Evolutionary conservation across 306 rosid species (phyloP).

Genomic region (Vicia faba): DNA sequence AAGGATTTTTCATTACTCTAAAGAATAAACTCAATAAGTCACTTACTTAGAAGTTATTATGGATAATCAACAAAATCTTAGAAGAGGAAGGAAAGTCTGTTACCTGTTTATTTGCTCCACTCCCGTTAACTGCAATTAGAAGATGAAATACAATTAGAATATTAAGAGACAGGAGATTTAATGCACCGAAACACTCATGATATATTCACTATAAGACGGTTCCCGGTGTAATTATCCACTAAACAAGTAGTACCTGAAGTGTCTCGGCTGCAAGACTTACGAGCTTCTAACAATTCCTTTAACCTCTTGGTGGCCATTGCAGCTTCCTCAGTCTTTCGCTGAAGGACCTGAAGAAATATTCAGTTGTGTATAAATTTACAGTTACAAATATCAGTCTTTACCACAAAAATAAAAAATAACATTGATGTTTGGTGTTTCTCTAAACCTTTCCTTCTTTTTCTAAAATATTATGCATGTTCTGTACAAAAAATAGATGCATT

Average conservation of each 20-base stretch:
- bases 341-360: slow-evolving; percentile 73
- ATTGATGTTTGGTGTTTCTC: slow-evolving; percentile 12
- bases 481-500: not conserved
- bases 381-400: slow-evolving; percentile 8
- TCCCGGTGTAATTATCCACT: not conserved
- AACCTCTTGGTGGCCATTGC: slow-evolving; percentile 97
- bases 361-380: slow-evolving; percentile 10
- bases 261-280: slow-evolving; percentile 86
- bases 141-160: slow-evolving; percentile 46
- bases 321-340: slow-evolving; percentile 97
- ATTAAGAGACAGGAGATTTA: slow-evolving; percentile 4
- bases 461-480: slow-evolving; percentile 18
- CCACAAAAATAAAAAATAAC: too few relatives aligned
- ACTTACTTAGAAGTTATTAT: slow-evolving; percentile 31
- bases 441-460: slow-evolving; percentile 8
- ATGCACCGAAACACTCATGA: slow-evolving; percentile 25
- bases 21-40: slow-evolving; percentile 40
- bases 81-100: slow-evolving; percentile 35
- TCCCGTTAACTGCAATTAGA: slow-evolving; percentile 71
- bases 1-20: slow-evolving; percentile 87
- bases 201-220: slow-evolving; percentile 22
- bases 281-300: slow-evolving; percentile 96
- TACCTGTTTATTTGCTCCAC: slow-evolving; percentile 83
- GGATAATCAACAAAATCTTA: slow-evolving; percentile 33
- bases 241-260: slow-evolving; percentile 54